phyloP scores from a whole-genome alignment of 2,329 filamentous ascomycete species.

The Cytospora piceae region DNA sequence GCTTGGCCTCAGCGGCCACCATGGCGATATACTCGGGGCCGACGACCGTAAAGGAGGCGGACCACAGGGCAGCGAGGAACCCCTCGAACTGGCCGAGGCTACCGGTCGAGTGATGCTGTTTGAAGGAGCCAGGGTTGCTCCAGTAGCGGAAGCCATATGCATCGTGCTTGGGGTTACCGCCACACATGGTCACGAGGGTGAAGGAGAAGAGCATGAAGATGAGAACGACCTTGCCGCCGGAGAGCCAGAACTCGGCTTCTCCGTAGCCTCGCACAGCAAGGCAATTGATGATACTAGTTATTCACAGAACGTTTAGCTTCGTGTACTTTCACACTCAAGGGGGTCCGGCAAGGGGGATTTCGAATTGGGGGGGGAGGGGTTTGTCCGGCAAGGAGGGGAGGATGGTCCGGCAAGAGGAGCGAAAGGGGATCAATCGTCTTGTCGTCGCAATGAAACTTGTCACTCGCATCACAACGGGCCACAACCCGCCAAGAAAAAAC shows the following conservation, averaged over 20 bases:
- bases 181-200: conserved; percentile 81
- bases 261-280: conserved; percentile 69
- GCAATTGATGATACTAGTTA: conserved; percentile 59
- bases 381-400: background rate
- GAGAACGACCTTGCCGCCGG: conserved; percentile 65
- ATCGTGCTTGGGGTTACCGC: conserved; percentile 72
- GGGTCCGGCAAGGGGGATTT: background rate
- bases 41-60: conserved; percentile 65
- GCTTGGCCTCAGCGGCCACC: conserved; percentile 71
- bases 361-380: conserved; percentile 7
- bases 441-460: background rate
- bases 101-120: conserved; percentile 61
- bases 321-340: background rate
- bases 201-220: conserved; percentile 71
- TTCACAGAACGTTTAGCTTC: conserved; percentile 36
- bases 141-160: conserved; percentile 73
- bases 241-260: conserved; percentile 73
- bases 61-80: conserved; percentile 69
- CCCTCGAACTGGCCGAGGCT: conserved; percentile 70
- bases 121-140: conserved; percentile 65
- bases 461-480: conserved; percentile 1
- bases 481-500: background rate
- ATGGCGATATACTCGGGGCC: conserved; percentile 71
- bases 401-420: background rate
- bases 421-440: background rate